Conservation (phyloP, 441 rosid genomes). For the Euphorbia corollata region DNA sequence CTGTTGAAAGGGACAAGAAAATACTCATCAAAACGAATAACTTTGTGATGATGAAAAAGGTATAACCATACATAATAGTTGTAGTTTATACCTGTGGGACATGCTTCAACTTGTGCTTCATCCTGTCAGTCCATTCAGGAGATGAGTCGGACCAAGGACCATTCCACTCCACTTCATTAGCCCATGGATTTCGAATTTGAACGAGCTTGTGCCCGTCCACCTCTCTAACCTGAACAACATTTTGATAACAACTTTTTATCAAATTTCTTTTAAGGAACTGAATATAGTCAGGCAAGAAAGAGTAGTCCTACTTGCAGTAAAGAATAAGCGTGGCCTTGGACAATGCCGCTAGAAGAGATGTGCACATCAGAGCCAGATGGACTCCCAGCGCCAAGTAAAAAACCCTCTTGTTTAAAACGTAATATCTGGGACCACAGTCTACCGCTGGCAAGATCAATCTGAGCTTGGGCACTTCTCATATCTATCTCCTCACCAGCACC, state of each 20-base stretch:
- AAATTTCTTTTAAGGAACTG: too few species aligned
- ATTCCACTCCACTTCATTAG: conserved; percentile 99
- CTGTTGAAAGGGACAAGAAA: conserved; percentile 40
- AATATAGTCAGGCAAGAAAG: conserved; percentile 19
- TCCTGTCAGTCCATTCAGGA: conserved; percentile 95
- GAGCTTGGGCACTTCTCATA: conserved; percentile 98
- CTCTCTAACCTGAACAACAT: conserved; percentile 70
- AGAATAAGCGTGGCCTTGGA: conserved; percentile 99
- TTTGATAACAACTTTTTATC: too few species aligned
- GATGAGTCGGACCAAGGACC: conserved; percentile 99
- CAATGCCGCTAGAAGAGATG: conserved; percentile 98
- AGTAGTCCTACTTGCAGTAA: conserved; percentile 65
- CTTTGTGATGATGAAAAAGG: background rate
- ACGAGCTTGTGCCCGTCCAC: conserved; percentile 98
- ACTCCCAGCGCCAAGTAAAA: conserved; percentile 99
- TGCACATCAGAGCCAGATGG: conserved; percentile 99
- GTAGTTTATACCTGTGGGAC: conserved; percentile 69
- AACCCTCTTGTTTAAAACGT: conserved; percentile 97
- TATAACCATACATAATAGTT: background rate
- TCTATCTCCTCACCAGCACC: conserved; percentile 99
- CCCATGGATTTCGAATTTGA: conserved; percentile 99
- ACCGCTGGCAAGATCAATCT: conserved; percentile 99
- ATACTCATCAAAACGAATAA: conserved; percentile 2
- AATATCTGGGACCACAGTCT: conserved; percentile 98
- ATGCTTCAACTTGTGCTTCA: conserved; percentile 94